phyloP scores from a whole-genome alignment of 345 rosid genomes.

The Gossypium anomalum region DNA sequence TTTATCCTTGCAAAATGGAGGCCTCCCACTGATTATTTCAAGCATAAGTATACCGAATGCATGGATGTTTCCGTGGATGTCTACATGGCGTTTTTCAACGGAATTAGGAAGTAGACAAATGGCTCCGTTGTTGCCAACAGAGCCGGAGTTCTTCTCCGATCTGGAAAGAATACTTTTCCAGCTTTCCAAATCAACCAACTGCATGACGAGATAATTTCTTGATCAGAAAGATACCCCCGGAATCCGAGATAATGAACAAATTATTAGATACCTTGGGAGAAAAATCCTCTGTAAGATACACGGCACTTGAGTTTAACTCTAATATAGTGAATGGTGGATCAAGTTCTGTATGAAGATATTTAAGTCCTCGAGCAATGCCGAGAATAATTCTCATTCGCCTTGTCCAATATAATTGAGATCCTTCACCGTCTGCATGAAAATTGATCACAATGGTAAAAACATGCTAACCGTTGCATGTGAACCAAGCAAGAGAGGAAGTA shows the following conservation, averaged over 20 bases:
- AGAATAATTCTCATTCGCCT: conserved; percentile 82
- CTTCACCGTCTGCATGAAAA: conserved; percentile 77
- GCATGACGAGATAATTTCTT: conserved; percentile 21
- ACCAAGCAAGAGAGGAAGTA: background rate
- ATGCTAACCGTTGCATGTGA: background rate
- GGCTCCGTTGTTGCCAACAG: conserved; percentile 70
- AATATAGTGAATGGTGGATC: conserved; percentile 89
- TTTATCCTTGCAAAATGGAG: conserved; percentile 79
- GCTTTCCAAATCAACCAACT: conserved; percentile 95
- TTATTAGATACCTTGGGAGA: conserved; percentile 65
- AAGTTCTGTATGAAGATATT: conserved; percentile 81
- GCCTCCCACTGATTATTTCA: conserved; percentile 90
- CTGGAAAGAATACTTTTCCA: conserved; percentile 92
- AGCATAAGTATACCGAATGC: conserved; percentile 81
- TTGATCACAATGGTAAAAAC: conserved; percentile 18
- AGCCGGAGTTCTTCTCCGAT: conserved; percentile 75
- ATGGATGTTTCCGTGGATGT: conserved; percentile 76
- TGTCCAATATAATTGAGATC: conserved; percentile 75
- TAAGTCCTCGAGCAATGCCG: conserved; percentile 86
- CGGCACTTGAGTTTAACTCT: conserved; percentile 79
- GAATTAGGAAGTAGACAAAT: conserved; percentile 74
- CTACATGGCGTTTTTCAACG: conserved; percentile 65
- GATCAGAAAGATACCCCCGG: background rate
- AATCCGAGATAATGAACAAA: background rate
- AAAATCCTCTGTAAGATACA: conserved; percentile 94